These are phyloP conservation scores for Boletus rubroflammeus DNA, from an alignment of 768 basidiomycete species.

Conservation along the genomic window DNA sequence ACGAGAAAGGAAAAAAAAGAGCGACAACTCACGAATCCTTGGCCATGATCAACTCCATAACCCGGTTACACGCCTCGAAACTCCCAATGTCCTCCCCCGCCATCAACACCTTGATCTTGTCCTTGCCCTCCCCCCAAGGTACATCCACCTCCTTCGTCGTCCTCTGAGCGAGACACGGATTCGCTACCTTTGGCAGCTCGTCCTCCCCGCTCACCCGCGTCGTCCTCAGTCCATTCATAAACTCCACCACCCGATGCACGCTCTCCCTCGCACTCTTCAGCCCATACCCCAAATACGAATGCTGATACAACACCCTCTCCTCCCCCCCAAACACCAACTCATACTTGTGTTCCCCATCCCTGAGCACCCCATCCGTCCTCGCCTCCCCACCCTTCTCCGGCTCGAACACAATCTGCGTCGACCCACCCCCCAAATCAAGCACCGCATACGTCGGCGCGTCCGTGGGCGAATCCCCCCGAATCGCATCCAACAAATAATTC, in stretches of 20 bases:
- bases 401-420: conserved; percentile 97
- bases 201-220: conserved; percentile 2
- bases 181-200: conserved; percentile 32
- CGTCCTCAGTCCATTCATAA: conserved; percentile 55
- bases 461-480: conserved; percentile 50
- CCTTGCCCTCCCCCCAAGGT: conserved; percentile 38
- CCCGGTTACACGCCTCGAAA: conserved; percentile 80
- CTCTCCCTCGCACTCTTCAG: conserved; percentile 82
- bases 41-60: conserved; percentile 87
- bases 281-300: conserved; percentile 97
- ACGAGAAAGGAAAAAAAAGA: not conserved
- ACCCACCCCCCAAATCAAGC: conserved; percentile 93
- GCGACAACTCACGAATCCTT: conserved; percentile 74
- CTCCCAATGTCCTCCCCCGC: conserved; percentile 74
- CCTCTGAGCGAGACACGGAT: conserved; percentile 78
- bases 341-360: conserved; percentile 91
- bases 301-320: conserved; percentile 83
- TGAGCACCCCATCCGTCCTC: conserved; percentile 33
- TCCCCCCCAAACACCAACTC: conserved; percentile 70
- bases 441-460: conserved; percentile 73
- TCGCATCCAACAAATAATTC: conserved; percentile 82
- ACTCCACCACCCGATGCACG: conserved; percentile 89
- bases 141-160: conserved; percentile 64
- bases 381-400: conserved; percentile 53
- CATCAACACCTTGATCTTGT: conserved; percentile 73